Evolutionary conservation across 2,329 filamentous ascomycete species (phyloP).

Genomic region (Colletotrichum filicis): DNA sequence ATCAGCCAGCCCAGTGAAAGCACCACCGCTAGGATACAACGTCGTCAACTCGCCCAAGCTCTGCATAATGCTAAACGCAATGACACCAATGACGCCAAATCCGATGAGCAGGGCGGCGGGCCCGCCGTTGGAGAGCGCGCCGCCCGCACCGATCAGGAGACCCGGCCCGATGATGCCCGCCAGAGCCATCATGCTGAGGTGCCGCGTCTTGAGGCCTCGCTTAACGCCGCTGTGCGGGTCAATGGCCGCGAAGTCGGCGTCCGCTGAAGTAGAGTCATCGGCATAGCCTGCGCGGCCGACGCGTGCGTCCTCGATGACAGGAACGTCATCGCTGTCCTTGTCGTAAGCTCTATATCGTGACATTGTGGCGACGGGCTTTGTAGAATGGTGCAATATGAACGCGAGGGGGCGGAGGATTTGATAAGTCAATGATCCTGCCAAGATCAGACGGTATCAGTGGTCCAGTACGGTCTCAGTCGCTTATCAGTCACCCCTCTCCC

Average conservation of each 20-base stretch:
- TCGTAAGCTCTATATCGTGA: slow-evolving; percentile 29
- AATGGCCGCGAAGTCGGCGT: slow-evolving; percentile 57
- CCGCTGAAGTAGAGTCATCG: slow-evolving; percentile 43
- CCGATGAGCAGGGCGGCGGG: slow-evolving; percentile 79
- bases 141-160: slow-evolving; percentile 77
- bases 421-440: neutral
- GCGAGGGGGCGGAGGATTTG: neutral
- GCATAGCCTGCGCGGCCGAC: neutral
- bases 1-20: slow-evolving; percentile 76
- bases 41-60: slow-evolving; percentile 80
- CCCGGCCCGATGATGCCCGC: slow-evolving; percentile 76
- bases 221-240: slow-evolving; percentile 74
- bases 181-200: slow-evolving; percentile 74
- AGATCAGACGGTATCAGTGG: neutral
- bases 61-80: slow-evolving; percentile 77
- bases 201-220: slow-evolving; percentile 75
- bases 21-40: slow-evolving; percentile 76
- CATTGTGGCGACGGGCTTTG: neutral
- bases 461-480: neutral
- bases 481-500: neutral
- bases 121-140: slow-evolving; percentile 74
- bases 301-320: slow-evolving; percentile 13
- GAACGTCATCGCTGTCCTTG: slow-evolving; percentile 20
- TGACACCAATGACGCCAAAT: slow-evolving; percentile 77
- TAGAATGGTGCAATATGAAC: neutral